Conservation (phyloP, 768 basidiomycete genomes). For the Amanita pseudoporphyria region DNA sequence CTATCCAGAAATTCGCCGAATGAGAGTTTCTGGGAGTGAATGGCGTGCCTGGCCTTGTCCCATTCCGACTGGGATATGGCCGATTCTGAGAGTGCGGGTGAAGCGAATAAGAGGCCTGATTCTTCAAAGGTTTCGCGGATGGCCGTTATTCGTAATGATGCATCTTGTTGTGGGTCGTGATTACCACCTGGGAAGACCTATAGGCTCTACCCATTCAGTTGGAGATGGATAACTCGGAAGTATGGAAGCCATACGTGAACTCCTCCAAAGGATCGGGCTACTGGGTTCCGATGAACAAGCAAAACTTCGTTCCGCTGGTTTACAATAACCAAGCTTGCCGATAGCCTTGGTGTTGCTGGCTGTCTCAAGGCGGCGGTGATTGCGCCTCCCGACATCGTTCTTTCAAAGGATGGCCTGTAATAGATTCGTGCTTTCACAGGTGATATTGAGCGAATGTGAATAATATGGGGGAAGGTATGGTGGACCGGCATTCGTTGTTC, state of each 20-base stretch:
- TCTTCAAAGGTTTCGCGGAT: conserved; percentile 76
- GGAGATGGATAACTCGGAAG: not conserved
- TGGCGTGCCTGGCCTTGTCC: conserved; percentile 43
- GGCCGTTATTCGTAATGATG: conserved; percentile 47
- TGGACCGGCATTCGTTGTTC: too few relatives aligned
- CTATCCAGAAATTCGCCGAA: conserved; percentile 46
- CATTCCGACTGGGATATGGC: conserved; percentile 28
- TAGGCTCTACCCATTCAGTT: conserved; percentile 3
- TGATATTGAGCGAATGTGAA: too few relatives aligned
- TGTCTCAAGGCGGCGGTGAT: not conserved
- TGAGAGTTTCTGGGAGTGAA: conserved; percentile 40
- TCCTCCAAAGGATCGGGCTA: conserved; percentile 56
- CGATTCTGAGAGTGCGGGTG: conserved; percentile 16
- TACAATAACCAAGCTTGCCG: conserved; percentile 58
- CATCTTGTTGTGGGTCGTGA: conserved; percentile 50
- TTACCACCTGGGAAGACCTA: conserved; percentile 78
- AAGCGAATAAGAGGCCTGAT: conserved; percentile 55
- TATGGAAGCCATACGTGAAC: conserved; percentile 44
- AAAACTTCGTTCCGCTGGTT: conserved; percentile 60
- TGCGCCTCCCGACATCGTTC: not conserved
- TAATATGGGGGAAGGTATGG: too few relatives aligned
- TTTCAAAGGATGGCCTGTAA: too few relatives aligned
- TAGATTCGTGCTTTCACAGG: too few relatives aligned
- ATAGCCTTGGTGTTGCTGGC: conserved; percentile 37
- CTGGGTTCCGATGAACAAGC: conserved; percentile 61